Conservation (phyloP, 1,139 yeast genomes). For the Debaryomyces sp. region DNA sequence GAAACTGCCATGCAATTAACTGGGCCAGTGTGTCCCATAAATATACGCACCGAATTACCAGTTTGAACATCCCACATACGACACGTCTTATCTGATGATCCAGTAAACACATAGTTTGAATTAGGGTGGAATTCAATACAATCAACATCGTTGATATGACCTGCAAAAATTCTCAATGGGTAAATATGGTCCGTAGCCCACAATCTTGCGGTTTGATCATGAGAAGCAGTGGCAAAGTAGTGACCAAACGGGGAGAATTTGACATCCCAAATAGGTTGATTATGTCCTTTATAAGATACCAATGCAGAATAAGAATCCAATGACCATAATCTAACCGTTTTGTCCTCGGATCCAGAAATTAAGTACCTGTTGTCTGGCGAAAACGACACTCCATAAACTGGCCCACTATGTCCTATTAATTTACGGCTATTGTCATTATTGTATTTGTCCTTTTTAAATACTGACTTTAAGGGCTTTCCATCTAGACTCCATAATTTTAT, state of each 20-base stretch:
- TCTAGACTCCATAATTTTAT: slow-evolving; percentile 91
- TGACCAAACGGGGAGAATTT: slow-evolving; percentile 94
- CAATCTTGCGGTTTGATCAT: slow-evolving; percentile 94
- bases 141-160: slow-evolving; percentile 96
- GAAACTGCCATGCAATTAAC: slow-evolving; percentile 85
- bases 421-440: slow-evolving; percentile 57
- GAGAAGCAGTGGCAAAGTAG: slow-evolving; percentile 96
- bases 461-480: slow-evolving; percentile 78
- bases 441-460: slow-evolving; percentile 60
- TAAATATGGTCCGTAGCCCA: slow-evolving; percentile 99
- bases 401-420: slow-evolving; percentile 90
- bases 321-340: slow-evolving; percentile 92
- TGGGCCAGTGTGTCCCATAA: slow-evolving; percentile 91
- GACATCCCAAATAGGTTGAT: slow-evolving; percentile 97
- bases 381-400: slow-evolving; percentile 88
- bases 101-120: slow-evolving; percentile 90
- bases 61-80: slow-evolving; percentile 97
- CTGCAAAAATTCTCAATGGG: slow-evolving; percentile 94
- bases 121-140: slow-evolving; percentile 96
- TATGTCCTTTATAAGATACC: slow-evolving; percentile 95
- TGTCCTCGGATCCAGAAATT: slow-evolving; percentile 86
- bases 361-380: slow-evolving; percentile 87
- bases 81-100: slow-evolving; percentile 92
- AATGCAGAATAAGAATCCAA: slow-evolving; percentile 86
- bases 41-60: slow-evolving; percentile 91